These are phyloP conservation scores for Alternaria sp. DNA, from an alignment of 2,329 filamentous ascomycete genomes.

Conservation along the genomic window DNA sequence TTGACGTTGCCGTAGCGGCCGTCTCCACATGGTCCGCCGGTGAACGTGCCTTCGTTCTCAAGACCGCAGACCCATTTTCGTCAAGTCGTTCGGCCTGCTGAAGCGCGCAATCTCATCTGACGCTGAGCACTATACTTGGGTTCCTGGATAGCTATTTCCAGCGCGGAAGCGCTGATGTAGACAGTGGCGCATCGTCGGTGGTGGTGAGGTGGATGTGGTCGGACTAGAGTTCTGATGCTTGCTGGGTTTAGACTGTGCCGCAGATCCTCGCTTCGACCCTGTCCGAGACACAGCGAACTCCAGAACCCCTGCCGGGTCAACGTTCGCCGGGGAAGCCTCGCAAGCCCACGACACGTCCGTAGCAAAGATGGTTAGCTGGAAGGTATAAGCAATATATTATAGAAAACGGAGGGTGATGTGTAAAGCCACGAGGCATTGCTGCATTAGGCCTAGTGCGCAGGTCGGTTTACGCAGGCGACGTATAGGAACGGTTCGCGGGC, in stretches of 20 bases:
- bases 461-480: not conserved
- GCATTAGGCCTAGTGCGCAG: not conserved
- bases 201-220: slow-evolving; percentile 32
- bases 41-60: not conserved
- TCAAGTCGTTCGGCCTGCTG: slow-evolving; percentile 15
- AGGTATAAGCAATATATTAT: slow-evolving; percentile 14
- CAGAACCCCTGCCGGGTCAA: slow-evolving; percentile 29
- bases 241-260: slow-evolving; percentile 36
- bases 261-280: slow-evolving; percentile 37
- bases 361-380: slow-evolving; percentile 11
- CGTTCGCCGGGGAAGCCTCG: slow-evolving; percentile 13
- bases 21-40: not conserved
- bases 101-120: slow-evolving; percentile 21
- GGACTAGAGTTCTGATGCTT: slow-evolving; percentile 38
- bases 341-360: slow-evolving; percentile 21
- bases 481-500: slow-evolving; percentile 1
- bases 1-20: not conserved
- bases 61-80: slow-evolving; percentile 1
- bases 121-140: slow-evolving; percentile 23
- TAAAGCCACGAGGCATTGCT: not conserved
- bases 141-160: slow-evolving; percentile 16
- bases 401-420: not conserved
- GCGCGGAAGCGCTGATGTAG: slow-evolving; percentile 22
- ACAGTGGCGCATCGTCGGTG: slow-evolving; percentile 18
- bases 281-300: slow-evolving; percentile 31